Evolutionary conservation across 2,329 filamentous ascomycete genomes (phyloP), one percentile per base, ranked within the genome.

Genomic region (Tolypocladium pustulatum): DNA sequence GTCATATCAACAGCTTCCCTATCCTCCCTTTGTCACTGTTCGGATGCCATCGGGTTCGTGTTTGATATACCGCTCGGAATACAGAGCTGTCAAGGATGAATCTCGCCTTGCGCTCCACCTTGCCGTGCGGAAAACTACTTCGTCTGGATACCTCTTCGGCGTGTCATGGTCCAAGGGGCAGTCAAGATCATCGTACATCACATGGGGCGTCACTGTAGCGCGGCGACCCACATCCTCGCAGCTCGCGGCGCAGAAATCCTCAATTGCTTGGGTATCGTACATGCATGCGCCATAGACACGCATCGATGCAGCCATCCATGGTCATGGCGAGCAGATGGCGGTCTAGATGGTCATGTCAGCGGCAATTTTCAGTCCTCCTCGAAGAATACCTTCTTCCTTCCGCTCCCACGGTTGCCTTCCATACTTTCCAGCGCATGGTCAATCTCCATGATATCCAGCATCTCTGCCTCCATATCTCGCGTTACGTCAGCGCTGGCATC

Each of bases 101-200:
- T 84, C 84, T 87, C 83, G 82, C 84, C 84, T 87, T 87, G 84
- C 82, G 83, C 84, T 87, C 84, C 84, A 87, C 84, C 84, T 83
- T 80, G 83, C 83, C 83, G 82, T 84, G 84, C 84, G 84, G 82
- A 82, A n/a, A 20, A 8, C 32, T 57, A 38, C n/a, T 17, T 49
- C 38, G 20, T 41, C 22, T 37, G 12, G 22, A 27, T 13, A 15
- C 22, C 41, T 25, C 27, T 20, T 2, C 46, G 25, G 6, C 8
- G 8, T n/a, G 46, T 32, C 17, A 25, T 13, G 8, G 25, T 51
- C 9, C 25, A 51, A 20, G 46, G 46, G 8, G 27, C 46, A 52
- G 12, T 8, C 30, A 32, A 10, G 8, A n/a, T 52, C 46, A 15
- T 17, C 20, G 30, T 8, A 36, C 20, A 53, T 53, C 49, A 53